Conservation (phyloP, 768 basidiomycete species). For the Lactarius hatsudake region DNA sequence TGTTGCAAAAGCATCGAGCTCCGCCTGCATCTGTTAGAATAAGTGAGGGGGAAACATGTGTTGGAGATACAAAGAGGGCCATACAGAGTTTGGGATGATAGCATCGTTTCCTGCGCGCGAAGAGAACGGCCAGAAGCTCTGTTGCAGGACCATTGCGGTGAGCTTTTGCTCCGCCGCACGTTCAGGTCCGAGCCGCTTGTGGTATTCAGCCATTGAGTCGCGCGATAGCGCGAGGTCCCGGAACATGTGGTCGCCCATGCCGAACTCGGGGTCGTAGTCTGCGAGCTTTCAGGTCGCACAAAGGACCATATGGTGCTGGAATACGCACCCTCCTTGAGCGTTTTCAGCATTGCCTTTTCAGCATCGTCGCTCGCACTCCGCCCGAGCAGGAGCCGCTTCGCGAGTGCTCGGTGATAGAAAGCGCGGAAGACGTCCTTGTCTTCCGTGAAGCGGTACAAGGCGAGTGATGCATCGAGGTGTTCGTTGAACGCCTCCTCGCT, state of each 20-base stretch:
- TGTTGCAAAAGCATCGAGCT: constrained; percentile 56
- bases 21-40: constrained; percentile 62
- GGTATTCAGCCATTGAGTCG: constrained; percentile 68
- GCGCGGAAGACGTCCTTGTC: constrained; percentile 94
- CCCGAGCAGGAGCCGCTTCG: constrained; percentile 83
- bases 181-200: constrained; percentile 36
- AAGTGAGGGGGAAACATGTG: constrained; percentile 5
- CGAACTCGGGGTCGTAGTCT: constrained; percentile 97
- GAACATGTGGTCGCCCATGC: constrained; percentile 94
- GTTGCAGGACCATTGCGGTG: constrained; percentile 79
- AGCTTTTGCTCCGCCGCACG: constrained; percentile 46
- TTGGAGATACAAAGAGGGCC: background rate
- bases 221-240: constrained; percentile 78
- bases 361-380: constrained; percentile 85
- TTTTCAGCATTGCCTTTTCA: constrained; percentile 80
- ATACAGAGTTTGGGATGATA: constrained; percentile 52
- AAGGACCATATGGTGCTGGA: background rate
- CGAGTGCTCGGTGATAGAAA: constrained; percentile 85
- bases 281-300: background rate
- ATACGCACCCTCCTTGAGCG: constrained; percentile 67
- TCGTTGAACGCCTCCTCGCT: constrained; percentile 62
- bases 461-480: constrained; percentile 63
- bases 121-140: constrained; percentile 84
- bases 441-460: constrained; percentile 80
- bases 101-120: constrained; percentile 48